Evolutionary conservation across 129 eudicot genomes (phyloP), one percentile per base, ranked within the genome.

Genomic region (Pulicaria dysenterica): DNA sequence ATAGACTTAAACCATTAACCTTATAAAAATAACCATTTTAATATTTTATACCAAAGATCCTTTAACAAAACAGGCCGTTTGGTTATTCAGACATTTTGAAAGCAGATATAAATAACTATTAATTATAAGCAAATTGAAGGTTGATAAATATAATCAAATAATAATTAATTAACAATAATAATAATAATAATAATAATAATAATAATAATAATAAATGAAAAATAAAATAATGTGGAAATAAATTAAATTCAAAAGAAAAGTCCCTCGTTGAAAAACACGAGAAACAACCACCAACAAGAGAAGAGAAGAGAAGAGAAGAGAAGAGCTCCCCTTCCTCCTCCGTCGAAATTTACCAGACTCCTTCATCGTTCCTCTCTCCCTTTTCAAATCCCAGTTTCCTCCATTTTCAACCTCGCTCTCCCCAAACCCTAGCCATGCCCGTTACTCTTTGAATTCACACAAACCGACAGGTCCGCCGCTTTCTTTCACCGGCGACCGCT

Each of bases 381-480:
- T 57, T 48, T 61, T 46, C 67, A 41, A 76, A 58, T 54, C 61
- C 76, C 31, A 16, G 8, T n/a, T 17, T 70, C 48, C 4, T 24
- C 31, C n/a, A 17, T 65, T 60, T 55, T 51, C 64, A 64, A 64
- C 48, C 58, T 24, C 67, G 49, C 58, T 24, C 67, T 74, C 14
- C 12, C 67, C 75, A 73, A 86, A 80, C 88, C 88, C 88, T 81
- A 87, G 78, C 83, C 76, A 71, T 67, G 85, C 61, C 73, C 51
- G 10, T 49, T 7, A 15, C 65, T 48, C 24, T 49, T 46, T 72
- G 44, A 75, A 9, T 56, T 13, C 24, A 63, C 64, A 75, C 54
- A 55, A 15, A 64, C 76, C 47, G 79, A 44, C 58, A 48, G 49
- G 45, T 36, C 44, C 67, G 16, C 75, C 64, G 63, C 31, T 47